Evolutionary conservation across 306 rosid genomes (phyloP).

Genomic region (Ammopiptanthus mongolicus): DNA sequence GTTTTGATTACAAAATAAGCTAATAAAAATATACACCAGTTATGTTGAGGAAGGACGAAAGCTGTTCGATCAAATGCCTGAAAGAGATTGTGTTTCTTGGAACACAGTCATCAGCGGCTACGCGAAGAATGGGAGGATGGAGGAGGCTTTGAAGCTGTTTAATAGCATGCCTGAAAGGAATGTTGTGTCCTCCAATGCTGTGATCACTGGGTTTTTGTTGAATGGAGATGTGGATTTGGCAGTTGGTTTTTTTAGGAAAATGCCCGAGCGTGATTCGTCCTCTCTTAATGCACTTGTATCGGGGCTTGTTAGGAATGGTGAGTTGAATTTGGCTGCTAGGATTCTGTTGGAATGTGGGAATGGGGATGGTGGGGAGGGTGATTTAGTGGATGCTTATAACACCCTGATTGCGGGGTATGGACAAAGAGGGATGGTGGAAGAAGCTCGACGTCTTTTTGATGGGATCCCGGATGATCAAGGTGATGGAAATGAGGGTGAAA

Average conservation of each 20-base stretch:
- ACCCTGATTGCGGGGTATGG: slow-evolving; percentile 42
- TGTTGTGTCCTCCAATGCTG: slow-evolving; percentile 42
- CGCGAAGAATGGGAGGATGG: slow-evolving; percentile 41
- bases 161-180: slow-evolving; percentile 32
- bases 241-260: slow-evolving; percentile 23
- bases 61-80: slow-evolving; percentile 39
- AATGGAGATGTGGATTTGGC: slow-evolving; percentile 39
- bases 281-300: slow-evolving; percentile 37
- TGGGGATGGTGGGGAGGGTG: slow-evolving; percentile 14
- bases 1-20: too few relatives aligned
- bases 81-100: slow-evolving; percentile 46
- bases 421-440: slow-evolving; percentile 40
- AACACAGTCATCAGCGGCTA: slow-evolving; percentile 45
- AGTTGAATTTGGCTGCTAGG: slow-evolving; percentile 28
- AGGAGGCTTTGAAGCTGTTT: slow-evolving; percentile 37
- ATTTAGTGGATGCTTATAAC: slow-evolving; percentile 43
- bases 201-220: slow-evolving; percentile 43
- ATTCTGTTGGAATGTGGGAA: slow-evolving; percentile 30
- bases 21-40: too few relatives aligned
- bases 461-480: slow-evolving; percentile 19
- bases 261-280: slow-evolving; percentile 33
- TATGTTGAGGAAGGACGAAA: slow-evolving; percentile 25
- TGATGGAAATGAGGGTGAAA: background rate
- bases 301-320: slow-evolving; percentile 39
- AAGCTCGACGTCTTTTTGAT: slow-evolving; percentile 40